Percentiles rank a stretch among this genome's conserved stretches.
These are phyloP conservation scores for Toxoplasma gondii DNA, from an alignment of 169 alveolate species.

Conservation along the genomic window DNA sequence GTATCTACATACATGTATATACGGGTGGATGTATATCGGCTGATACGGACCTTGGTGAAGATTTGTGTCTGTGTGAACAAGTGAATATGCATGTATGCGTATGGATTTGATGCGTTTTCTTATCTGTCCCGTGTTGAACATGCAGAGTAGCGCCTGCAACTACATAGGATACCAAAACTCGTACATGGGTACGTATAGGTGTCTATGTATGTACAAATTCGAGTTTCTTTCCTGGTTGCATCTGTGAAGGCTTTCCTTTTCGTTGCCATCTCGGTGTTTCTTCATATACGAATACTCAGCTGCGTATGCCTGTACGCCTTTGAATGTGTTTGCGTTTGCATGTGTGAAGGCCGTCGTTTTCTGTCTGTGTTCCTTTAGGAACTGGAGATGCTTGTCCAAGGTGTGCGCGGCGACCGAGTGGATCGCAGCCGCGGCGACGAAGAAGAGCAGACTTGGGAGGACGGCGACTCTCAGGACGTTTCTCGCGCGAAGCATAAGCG, in stretches of 20 bases:
- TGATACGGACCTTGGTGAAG: background rate
- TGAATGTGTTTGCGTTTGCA: background rate
- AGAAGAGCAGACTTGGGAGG: background rate
- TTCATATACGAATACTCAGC: too few relatives aligned
- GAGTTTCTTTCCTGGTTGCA: background rate
- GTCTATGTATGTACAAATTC: background rate
- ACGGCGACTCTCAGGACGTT: background rate
- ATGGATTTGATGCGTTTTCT: too few relatives aligned
- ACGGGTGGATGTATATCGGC: background rate
- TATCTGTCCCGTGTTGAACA: too few relatives aligned
- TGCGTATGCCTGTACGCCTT: background rate
- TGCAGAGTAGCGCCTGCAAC: too few relatives aligned
- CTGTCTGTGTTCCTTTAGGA: background rate
- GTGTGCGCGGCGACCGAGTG: background rate
- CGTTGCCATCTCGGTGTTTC: too few relatives aligned
- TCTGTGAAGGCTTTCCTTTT: too few relatives aligned
- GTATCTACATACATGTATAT: background rate
- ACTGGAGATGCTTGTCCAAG: slow-evolving; percentile 9
- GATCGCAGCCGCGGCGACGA: background rate
- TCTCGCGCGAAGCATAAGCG: background rate
- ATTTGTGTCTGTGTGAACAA: background rate
- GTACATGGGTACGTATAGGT: background rate
- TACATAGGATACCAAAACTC: too few relatives aligned
- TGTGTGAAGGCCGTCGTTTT: background rate
- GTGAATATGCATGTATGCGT: background rate